A percentile compares a stretch with the other conserved stretches of the same genome.
phyloP scores from a whole-genome alignment of 805 yeast species.

The Ascoidea tarda region DNA sequence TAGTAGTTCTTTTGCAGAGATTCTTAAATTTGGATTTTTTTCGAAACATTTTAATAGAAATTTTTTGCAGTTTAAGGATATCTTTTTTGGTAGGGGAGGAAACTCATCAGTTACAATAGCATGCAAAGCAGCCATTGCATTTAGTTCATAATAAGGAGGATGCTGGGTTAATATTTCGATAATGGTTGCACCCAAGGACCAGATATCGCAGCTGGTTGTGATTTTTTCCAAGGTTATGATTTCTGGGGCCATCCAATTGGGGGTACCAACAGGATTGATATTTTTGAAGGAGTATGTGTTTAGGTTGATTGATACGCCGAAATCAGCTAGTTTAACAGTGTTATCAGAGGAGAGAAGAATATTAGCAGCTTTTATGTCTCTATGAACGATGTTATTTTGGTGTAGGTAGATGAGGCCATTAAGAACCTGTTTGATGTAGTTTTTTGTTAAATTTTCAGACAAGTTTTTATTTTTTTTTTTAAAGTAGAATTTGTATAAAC shows the following conservation, averaged over 20 bases:
- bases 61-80: conserved; percentile 32
- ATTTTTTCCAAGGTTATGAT: conserved; percentile 75
- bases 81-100: conserved; percentile 50
- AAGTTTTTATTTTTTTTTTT: conserved; percentile 17
- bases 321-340: conserved; percentile 79
- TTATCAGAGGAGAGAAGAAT: conserved; percentile 50
- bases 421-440: conserved; percentile 62
- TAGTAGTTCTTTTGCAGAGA: conserved; percentile 38
- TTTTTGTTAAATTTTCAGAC: conserved; percentile 61
- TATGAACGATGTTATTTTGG: conserved; percentile 61
- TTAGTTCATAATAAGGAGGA: conserved; percentile 74
- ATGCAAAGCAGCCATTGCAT: conserved; percentile 69
- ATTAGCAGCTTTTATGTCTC: conserved; percentile 86
- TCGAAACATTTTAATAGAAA: conserved; percentile 58
- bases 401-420: conserved; percentile 67
- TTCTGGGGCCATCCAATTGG: conserved; percentile 99
- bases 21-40: conserved; percentile 47
- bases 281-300: conserved; percentile 36
- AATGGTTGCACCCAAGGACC: conserved; percentile 94
- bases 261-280: conserved; percentile 86
- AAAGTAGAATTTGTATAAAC: conserved; percentile 1
- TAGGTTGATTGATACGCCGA: conserved; percentile 64
- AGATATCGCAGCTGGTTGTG: conserved; percentile 77
- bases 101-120: conserved; percentile 67
- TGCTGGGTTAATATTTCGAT: conserved; percentile 74